Evolutionary conservation across 306 rosid species (phyloP).

Genomic region (Lathyrus sativus): DNA sequence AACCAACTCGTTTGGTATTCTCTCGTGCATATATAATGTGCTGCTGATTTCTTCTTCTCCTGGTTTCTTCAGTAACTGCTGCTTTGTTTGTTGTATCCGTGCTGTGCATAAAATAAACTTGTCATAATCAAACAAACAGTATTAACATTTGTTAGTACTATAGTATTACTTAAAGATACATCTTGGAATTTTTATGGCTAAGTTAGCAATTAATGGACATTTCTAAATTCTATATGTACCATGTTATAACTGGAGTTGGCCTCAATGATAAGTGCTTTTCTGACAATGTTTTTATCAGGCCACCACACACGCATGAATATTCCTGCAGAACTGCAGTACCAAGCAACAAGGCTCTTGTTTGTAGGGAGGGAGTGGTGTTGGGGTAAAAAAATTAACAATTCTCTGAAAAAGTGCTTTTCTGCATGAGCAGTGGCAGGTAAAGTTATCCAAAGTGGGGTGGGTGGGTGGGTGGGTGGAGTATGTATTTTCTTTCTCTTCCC

Average conservation of each 20-base stretch:
- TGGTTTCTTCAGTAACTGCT: constrained; percentile 51
- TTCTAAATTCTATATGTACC: neutral
- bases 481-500: constrained; percentile 30
- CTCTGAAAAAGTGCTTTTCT: constrained; percentile 42
- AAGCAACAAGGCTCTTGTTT: constrained; percentile 34
- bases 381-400: constrained; percentile 38
- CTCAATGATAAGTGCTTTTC: constrained; percentile 26
- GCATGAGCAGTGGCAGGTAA: constrained; percentile 42
- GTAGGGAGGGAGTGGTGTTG: constrained; percentile 35
- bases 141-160: too few relatives aligned
- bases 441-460: constrained; percentile 37
- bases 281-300: constrained; percentile 36
- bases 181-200: too few relatives aligned
- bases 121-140: too few relatives aligned
- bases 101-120: constrained; percentile 27
- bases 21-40: constrained; percentile 44
- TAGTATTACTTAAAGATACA: too few relatives aligned
- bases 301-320: constrained; percentile 36
- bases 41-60: constrained; percentile 55
- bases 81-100: constrained; percentile 45
- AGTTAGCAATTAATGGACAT: neutral
- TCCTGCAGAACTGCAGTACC: constrained; percentile 21
- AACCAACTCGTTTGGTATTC: constrained; percentile 36
- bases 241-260: neutral
- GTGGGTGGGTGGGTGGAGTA: neutral